Evolutionary conservation across 768 basidiomycete genomes (phyloP), one percentile per base, ranked within the genome.

Genomic region (Leccinellum luteum): DNA sequence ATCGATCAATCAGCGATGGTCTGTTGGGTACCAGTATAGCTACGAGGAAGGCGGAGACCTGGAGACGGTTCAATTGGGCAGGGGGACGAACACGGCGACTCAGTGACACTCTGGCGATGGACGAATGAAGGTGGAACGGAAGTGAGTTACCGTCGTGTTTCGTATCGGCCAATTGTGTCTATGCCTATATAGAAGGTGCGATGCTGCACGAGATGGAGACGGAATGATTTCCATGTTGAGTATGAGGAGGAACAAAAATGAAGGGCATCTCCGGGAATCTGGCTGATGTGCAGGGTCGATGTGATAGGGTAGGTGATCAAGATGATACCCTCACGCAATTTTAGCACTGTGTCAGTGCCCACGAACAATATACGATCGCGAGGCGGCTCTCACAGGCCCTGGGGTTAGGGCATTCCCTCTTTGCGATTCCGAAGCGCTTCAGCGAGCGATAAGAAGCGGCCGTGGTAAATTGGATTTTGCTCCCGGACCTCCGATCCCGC

Each of bases 241-340:
- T 32, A 56, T 15, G 30, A 48, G 30, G 58, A 66, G 55, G 59
- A 21, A 14, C 51, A 58, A 60, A n/a, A 63, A 68, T 70, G 63
- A 63, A 70, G 45, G 60, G 54, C 61, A 67, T 65, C 69, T 51
- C 50, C 50, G 50, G 69, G 64, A 71, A 70, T 71, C 66, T 66
- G 62, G 60, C 63, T 70, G 69, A 70, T 71, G 64, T 49, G 55
- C 68, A 71, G 70, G 70, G 71, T 72, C 71, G 71, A 47, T 60
- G 63, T 72, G 71, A 72, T 72, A 74, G 71, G 73, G 73, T 72
- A 69, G 65, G 62, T 62, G 70, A 72, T 72, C 71, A 69, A 70
- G 64, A 64, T 72, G 67, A 65, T 69, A 64, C 62, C 70, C 63
- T 60, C 43, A 7, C 28, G 32, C 61, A 65, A 58, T 60, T 56